Evolutionary conservation across 768 basidiomycete species (phyloP), one percentile per base, ranked within the genome.

Genomic region (Lentinula boryana): DNA sequence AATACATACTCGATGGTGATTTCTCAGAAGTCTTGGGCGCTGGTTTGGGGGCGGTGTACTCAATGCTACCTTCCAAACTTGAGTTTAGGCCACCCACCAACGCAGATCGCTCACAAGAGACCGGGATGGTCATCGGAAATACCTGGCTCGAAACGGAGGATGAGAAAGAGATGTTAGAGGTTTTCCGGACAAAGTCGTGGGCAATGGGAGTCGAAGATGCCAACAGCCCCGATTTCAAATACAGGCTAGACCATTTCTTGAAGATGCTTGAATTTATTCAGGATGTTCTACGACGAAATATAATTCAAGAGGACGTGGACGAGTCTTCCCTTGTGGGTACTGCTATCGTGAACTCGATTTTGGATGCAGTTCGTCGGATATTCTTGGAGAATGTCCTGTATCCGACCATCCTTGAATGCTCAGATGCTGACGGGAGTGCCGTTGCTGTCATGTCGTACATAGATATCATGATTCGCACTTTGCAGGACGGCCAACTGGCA

Each of bases 1-100:
- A 95, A 69, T 97, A 93, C 69, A 91, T 98, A 56, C 81, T 97
- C 16, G 93, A 96, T 68, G 93, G 95, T n/a, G 96, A 98, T 72
- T 96, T 97, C 71, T 93, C 94, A n/a, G 95, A 98, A 64, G 96
- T 98, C 10, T 83, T 98, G 50, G 93, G 88, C 16, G 96, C 96
- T 3, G 94, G 95, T 15, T 71, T 98, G 10, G 89, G 93, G 3
- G 96, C 96, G 0, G 90, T 96, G 1, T 98, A 96, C 69, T 97
- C 94, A 2, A 74, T 94, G 2, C 78, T 98, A 10, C 96, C 96
- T 0, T 85, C 86, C 18, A 97, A 97, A 73, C 80, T 98, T 44
- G 85, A 84, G 56, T 84, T 97, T 62, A 80, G 78, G 55, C 74
- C 82, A 5, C 77, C 78, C 2, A 66, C 72, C 7, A 68, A 72